Evolutionary conservation across 345 rosid genomes (phyloP).

Genomic region (Pistacia integerrima): DNA sequence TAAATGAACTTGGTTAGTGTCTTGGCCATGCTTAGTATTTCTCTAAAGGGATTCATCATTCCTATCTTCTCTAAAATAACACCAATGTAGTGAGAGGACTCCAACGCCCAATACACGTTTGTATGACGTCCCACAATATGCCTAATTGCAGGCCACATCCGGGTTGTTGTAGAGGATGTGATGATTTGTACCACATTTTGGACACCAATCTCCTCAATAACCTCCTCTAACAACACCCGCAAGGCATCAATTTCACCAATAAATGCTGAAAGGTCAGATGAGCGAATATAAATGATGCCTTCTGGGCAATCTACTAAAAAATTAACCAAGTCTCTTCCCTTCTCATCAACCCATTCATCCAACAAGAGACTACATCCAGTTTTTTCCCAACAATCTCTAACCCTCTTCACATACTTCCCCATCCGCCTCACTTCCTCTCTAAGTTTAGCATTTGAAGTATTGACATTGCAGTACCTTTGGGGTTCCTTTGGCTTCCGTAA

Average conservation of each 20-base stretch:
- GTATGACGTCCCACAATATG: constrained; percentile 30
- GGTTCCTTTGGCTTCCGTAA: constrained; percentile 1
- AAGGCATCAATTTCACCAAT: constrained; percentile 30
- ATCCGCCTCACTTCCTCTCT: constrained; percentile 36
- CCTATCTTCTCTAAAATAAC: constrained; percentile 50
- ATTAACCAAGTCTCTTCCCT: constrained; percentile 47
- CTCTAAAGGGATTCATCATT: constrained; percentile 22
- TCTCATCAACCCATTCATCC: constrained; percentile 61
- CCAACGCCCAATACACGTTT: constrained; percentile 53
- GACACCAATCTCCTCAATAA: constrained; percentile 50
- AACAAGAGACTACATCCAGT: constrained; percentile 68
- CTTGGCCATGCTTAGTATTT: constrained; percentile 40
- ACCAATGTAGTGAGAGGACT: constrained; percentile 60
- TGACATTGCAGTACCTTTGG: not conserved
- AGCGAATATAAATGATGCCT: constrained; percentile 53
- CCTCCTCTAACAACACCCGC: constrained; percentile 36
- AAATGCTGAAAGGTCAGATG: constrained; percentile 40
- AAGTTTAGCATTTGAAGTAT: constrained; percentile 8
- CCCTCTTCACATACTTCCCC: constrained; percentile 34
- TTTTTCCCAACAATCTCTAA: constrained; percentile 50
- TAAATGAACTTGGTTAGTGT: constrained; percentile 36
- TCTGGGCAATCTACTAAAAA: constrained; percentile 56
- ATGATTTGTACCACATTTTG: constrained; percentile 57
- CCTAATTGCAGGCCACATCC: constrained; percentile 49
- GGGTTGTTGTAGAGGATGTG: constrained; percentile 44